Base-by-base conservation (phyloP, 371 early-diverging fungal genomes). In the Funneliformis caledonium region DNA sequence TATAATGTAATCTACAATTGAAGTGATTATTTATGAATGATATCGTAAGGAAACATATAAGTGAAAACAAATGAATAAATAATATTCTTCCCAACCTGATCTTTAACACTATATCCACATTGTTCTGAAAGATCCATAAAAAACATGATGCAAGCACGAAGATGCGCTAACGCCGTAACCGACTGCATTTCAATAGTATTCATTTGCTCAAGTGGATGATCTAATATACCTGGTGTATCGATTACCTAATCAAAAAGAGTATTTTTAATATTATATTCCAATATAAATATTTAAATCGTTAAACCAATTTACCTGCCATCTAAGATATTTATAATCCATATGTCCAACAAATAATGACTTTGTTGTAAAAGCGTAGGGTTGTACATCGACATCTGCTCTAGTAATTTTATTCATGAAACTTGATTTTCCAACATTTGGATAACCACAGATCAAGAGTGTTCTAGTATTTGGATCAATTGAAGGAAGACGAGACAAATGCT, bases 161-260 rank as follows among this genome's bases (percentile, higher is more conserved):
- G 88, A 86, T 99, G 99, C 26, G 99, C 99, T 82, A 99, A 92
- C 48, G 99, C 99, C 14, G 99, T 99, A 83, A 99, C 98, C 75
- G 98, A 97, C 88, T 99, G 99, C 99, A 99, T 99, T 89, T 99
- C 99, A 85, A 99, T 99, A 33, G 99, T 99, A 89, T 99, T 99
- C 84, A 99, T 94, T 84, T 99, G 96, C 89, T 99, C 99, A 65
- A 99, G 91, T 45, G 99, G 98, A 86, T 99, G 99, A 89, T 99
- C 99, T 79, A 99, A 90, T 84, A 99, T 98, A 83, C 99, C 99
- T 10, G 99, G 99, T 16, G 99, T 99, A 87, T 99, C 99, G 81
- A 99, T 98, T n/a, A 98, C 92, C 79, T 77, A 65, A 77, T 45
- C 4, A 60, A 42, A n/a, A 47, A 43, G 3, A 16, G 16, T 59